A percentile compares a stretch with the other conserved stretches of the same genome.
Evolutionary conservation across 2,329 filamentous ascomycete species (phyloP).

Genomic region (Monosporascus sp.): DNA sequence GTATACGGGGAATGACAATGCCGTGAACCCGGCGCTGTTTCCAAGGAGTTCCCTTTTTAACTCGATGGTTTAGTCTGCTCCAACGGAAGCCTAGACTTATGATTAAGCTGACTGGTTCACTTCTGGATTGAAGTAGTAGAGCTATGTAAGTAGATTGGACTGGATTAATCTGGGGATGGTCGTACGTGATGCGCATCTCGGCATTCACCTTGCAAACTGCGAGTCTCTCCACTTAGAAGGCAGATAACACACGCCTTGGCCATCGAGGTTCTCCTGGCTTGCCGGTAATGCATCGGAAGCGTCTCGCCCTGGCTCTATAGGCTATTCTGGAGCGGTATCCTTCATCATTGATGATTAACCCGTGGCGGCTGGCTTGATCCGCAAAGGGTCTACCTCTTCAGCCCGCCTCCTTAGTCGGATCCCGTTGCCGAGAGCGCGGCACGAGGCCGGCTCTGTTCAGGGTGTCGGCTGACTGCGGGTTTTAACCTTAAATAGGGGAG

Average conservation of each 20-base stretch:
- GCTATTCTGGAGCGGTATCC: too few relatives aligned
- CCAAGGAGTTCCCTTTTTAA: too few relatives aligned
- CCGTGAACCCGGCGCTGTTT: not conserved
- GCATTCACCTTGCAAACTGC: constrained; percentile 5
- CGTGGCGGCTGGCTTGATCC: not conserved
- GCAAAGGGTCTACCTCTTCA: not conserved
- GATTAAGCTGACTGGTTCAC: not conserved
- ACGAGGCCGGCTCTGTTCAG: too few relatives aligned
- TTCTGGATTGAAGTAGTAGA: not conserved
- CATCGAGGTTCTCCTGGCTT: not conserved
- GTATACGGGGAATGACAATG: not conserved
- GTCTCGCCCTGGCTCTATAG: too few relatives aligned
- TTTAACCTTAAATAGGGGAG: too few relatives aligned
- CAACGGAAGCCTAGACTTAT: not conserved
- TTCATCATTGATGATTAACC: not conserved
- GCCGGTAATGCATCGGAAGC: not conserved
- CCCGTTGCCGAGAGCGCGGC: too few relatives aligned
- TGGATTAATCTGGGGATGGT: constrained; percentile 5
- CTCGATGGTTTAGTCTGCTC: too few relatives aligned
- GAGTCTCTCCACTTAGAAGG: not conserved
- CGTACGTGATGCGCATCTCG: constrained; percentile 17
- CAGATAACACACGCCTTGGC: not conserved
- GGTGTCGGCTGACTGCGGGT: too few relatives aligned
- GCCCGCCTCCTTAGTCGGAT: not conserved
- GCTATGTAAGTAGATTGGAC: constrained; percentile 2